Evolutionary conservation across 495 filamentous ascomycete species (phyloP).

Genomic region (Hamigera avellanea): DNA sequence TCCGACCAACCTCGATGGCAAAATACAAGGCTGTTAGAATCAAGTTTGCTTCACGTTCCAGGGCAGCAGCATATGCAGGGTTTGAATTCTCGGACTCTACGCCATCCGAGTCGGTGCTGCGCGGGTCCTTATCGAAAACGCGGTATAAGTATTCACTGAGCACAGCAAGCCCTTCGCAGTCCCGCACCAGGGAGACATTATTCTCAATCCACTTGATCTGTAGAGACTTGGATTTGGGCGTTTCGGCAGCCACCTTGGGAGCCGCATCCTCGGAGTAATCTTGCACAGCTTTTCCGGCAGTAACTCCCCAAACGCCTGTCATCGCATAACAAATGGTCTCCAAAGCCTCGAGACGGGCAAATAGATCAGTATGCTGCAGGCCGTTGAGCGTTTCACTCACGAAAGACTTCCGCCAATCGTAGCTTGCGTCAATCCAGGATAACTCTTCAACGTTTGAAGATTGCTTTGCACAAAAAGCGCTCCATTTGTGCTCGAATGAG

Average conservation of each 20-base stretch:
- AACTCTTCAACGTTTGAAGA: conserved; percentile 18
- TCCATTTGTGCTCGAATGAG: conserved; percentile 59
- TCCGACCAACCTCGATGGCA: conserved; percentile 53
- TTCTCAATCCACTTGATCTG: conserved; percentile 62
- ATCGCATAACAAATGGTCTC: conserved; percentile 68
- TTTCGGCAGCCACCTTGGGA: conserved; percentile 21
- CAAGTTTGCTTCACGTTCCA: conserved; percentile 37
- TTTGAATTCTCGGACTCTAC: conserved; percentile 19
- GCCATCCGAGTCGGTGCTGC: conserved; percentile 18
- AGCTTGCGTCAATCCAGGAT: conserved; percentile 41
- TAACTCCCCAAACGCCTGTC: conserved; percentile 68
- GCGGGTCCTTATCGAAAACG: conserved; percentile 40
- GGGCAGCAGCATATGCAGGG: conserved; percentile 22
- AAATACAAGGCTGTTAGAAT: conserved; percentile 60
- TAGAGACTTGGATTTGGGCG: conserved; percentile 34
- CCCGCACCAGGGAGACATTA: conserved; percentile 46
- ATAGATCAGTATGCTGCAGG: conserved; percentile 37
- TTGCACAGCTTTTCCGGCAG: conserved; percentile 38
- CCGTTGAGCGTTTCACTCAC: conserved; percentile 26
- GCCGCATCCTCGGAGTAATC: conserved; percentile 16
- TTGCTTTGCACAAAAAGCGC: conserved; percentile 27
- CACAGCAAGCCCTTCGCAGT: conserved; percentile 45
- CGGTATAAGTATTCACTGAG: conserved; percentile 49
- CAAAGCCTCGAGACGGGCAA: conserved; percentile 47
- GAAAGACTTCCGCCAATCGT: conserved; percentile 33